Conservation (phyloP, 106 monocot genomes). For the Ottelia alismoides region DNA sequence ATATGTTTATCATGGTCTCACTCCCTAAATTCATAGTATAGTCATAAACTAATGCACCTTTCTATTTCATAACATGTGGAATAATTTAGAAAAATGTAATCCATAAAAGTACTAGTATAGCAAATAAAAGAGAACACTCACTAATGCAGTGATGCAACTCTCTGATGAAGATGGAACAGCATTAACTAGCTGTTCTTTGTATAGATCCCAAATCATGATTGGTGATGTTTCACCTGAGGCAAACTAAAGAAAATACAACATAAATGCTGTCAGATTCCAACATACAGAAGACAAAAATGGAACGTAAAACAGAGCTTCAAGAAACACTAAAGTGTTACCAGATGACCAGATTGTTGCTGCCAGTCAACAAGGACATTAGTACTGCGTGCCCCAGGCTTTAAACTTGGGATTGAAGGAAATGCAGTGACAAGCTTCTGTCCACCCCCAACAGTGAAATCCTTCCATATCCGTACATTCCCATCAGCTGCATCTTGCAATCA, state of each 20-base stretch:
- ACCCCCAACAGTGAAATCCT: constrained; percentile 49
- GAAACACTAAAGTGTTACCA: constrained; percentile 32
- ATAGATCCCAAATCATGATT: constrained; percentile 79
- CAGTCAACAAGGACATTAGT: constrained; percentile 66
- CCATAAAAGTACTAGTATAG: no score
- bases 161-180: constrained; percentile 49
- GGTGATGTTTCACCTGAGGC: constrained; percentile 65
- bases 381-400: constrained; percentile 30
- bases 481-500: constrained; percentile 87
- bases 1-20: no score
- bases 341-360: constrained; percentile 87
- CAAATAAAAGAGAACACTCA: no score
- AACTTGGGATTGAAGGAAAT: constrained; percentile 73
- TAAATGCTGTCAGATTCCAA: no score
- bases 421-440: constrained; percentile 86
- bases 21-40: no score
- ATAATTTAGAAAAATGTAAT: no score
- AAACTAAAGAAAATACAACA: constrained; percentile 61
- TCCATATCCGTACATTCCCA: constrained; percentile 90
- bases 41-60: no score
- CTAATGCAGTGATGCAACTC: constrained; percentile 62
- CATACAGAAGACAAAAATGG: not conserved
- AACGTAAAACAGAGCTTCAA: not conserved
- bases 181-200: constrained; percentile 70
- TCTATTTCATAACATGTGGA: no score